Percentiles rank a stretch among this genome's conserved stretches.
phyloP scores from a whole-genome alignment of 768 basidiomycete genomes.

The Butyriboletus loyo region DNA sequence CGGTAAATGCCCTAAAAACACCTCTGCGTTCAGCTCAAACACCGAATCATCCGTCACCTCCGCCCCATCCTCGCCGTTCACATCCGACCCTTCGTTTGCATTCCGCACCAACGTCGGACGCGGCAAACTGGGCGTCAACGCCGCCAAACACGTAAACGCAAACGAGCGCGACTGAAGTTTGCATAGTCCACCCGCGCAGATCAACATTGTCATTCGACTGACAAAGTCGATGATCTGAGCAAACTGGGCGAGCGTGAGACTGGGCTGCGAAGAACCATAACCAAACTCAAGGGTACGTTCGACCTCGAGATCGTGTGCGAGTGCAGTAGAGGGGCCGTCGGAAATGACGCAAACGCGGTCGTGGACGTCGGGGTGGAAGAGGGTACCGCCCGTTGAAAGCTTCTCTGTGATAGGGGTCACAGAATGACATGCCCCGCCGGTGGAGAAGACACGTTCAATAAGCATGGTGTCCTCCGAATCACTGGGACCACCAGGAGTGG shows the following conservation, averaged over 20 bases:
- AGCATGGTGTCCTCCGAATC: neutral
- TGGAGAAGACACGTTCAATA: conserved; percentile 17
- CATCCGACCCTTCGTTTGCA: no score
- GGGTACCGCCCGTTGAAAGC: neutral
- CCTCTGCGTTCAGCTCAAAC: no score
- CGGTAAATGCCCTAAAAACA: no score
- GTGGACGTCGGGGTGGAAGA: no score
- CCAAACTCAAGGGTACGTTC: conserved; percentile 9
- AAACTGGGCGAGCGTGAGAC: conserved; percentile 3
- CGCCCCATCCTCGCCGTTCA: no score
- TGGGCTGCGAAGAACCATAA: neutral
- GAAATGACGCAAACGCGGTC: conserved; percentile 2
- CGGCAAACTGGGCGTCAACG: conserved; percentile 4
- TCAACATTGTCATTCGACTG: neutral
- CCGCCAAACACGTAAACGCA: conserved; percentile 7
- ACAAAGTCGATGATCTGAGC: conserved; percentile 5
- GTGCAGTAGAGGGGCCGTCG: neutral
- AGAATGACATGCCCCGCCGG: neutral
- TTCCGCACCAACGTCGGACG: neutral
- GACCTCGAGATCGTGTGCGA: conserved; percentile 2
- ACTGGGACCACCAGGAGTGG: neutral
- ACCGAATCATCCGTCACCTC: no score
- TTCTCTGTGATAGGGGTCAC: neutral
- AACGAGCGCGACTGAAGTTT: conserved; percentile 13
- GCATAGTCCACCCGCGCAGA: conserved; percentile 9